phyloP scores from a whole-genome alignment of 179 eudicot species.

The Amaranthus tricolor region DNA sequence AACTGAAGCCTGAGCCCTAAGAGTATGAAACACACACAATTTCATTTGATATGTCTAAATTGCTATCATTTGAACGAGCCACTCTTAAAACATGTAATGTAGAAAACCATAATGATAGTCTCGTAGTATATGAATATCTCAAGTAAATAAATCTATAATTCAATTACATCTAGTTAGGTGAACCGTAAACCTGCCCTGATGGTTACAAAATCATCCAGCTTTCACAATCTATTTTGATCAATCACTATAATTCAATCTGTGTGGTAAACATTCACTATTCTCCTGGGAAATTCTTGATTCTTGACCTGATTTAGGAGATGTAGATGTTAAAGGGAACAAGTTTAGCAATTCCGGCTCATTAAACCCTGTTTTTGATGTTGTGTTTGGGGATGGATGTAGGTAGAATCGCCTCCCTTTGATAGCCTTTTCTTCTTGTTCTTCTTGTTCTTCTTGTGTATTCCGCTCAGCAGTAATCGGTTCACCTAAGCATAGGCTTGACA shows the following conservation, averaged over 20 bases:
- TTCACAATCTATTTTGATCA: conserved; percentile 8
- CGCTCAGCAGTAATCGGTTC: conserved; percentile 20
- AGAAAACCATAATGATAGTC: too few species aligned
- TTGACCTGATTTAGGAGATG: conserved; percentile 30
- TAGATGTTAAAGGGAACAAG: conserved; percentile 44
- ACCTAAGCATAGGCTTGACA: conserved; percentile 29
- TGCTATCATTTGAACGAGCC: too few species aligned
- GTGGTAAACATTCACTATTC: conserved; percentile 2
- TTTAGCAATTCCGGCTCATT: conserved; percentile 38
- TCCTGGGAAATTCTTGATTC: not conserved
- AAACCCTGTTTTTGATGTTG: conserved; percentile 30
- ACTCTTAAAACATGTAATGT: too few species aligned
- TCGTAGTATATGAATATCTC: too few species aligned
- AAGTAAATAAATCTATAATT: conserved; percentile 1
- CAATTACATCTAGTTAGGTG: conserved; percentile 12
- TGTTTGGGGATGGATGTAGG: conserved; percentile 44
- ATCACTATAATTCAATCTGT: not conserved
- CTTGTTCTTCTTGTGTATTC: conserved; percentile 39
- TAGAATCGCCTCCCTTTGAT: conserved; percentile 41
- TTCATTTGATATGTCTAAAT: too few species aligned
- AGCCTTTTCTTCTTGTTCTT: conserved; percentile 46
- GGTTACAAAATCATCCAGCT: conserved; percentile 9
- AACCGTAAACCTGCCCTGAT: not conserved
- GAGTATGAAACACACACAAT: too few species aligned
- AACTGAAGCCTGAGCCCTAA: too few species aligned